Conservation (phyloP, 257 asterid species). For the Primulina tabacum region DNA sequence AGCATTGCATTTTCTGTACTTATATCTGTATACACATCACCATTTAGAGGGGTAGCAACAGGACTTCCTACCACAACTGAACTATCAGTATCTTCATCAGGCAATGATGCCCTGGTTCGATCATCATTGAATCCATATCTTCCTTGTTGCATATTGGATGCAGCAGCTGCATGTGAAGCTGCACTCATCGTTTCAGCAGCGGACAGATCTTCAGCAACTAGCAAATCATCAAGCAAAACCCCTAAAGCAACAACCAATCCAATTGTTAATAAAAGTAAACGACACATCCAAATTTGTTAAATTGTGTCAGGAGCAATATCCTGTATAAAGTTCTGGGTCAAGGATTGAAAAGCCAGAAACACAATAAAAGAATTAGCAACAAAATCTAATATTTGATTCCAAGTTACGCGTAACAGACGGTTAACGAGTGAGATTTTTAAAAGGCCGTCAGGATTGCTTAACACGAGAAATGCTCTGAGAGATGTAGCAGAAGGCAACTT, state of each 20-base stretch:
- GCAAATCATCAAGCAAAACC: slow-evolving; percentile 87
- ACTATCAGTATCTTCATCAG: slow-evolving; percentile 63
- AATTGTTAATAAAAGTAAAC: slow-evolving; percentile 19
- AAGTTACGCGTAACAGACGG: slow-evolving; percentile 13
- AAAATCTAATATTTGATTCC: slow-evolving; percentile 9
- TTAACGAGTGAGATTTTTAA: slow-evolving; percentile 3
- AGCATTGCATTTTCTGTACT: slow-evolving; percentile 87
- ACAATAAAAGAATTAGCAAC: slow-evolving; percentile 1
- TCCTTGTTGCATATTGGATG: slow-evolving; percentile 60
- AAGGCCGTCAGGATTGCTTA: background rate
- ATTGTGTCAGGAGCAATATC: slow-evolving; percentile 12
- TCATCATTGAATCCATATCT: slow-evolving; percentile 69
- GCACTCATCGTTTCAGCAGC: slow-evolving; percentile 97
- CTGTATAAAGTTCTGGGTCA: slow-evolving; percentile 5
- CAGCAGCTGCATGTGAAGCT: slow-evolving; percentile 94
- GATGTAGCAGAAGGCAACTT: slow-evolving; percentile 12
- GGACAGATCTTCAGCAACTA: slow-evolving; percentile 97
- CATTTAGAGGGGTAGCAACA: slow-evolving; percentile 92
- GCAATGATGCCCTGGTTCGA: slow-evolving; percentile 45
- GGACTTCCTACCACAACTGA: slow-evolving; percentile 89
- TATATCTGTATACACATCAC: slow-evolving; percentile 84
- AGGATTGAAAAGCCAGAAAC: background rate
- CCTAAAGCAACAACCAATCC: slow-evolving; percentile 44
- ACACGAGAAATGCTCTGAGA: background rate
- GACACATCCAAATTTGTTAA: background rate